These are phyloP conservation scores for Agrocybe praecox DNA, from an alignment of 768 basidiomycete species.

Conservation along the genomic window DNA sequence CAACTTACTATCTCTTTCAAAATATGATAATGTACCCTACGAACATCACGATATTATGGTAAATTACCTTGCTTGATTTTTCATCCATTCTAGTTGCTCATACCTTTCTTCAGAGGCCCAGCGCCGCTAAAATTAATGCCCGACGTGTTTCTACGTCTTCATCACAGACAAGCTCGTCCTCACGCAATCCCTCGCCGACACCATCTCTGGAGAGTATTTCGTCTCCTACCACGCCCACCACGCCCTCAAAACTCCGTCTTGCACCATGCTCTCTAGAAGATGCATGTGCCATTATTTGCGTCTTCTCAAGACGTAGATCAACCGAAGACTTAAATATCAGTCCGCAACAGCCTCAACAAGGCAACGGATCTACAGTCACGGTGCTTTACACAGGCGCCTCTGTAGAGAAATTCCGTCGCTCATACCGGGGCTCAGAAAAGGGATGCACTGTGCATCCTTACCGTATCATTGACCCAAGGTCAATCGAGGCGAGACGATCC, in stretches of 20 bases:
- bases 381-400: slow-evolving; percentile 55
- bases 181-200: slow-evolving; percentile 19
- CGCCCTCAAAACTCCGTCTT: slow-evolving; percentile 37
- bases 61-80: neutral
- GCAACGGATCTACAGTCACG: slow-evolving; percentile 33
- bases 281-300: slow-evolving; percentile 54
- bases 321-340: slow-evolving; percentile 10
- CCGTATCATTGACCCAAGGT: slow-evolving; percentile 17
- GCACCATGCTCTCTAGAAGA: slow-evolving; percentile 52
- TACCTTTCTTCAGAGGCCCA: neutral
- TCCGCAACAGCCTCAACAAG: slow-evolving; percentile 13
- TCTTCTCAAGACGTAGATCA: slow-evolving; percentile 28
- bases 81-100: neutral
- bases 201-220: slow-evolving; percentile 14
- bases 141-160: slow-evolving; percentile 36
- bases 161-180: slow-evolving; percentile 13
- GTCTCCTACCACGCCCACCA: slow-evolving; percentile 5
- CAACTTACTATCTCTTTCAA: slow-evolving; percentile 34
- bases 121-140: slow-evolving; percentile 11
- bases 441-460: slow-evolving; percentile 61
- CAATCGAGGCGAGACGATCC: neutral
- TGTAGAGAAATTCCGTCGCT: slow-evolving; percentile 46
- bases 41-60: slow-evolving; percentile 20
- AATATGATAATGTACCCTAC: slow-evolving; percentile 20
- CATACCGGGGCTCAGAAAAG: slow-evolving; percentile 38